Evolutionary conservation across 495 filamentous ascomycete species (phyloP), one percentile per base, ranked within the genome.

Genomic region (Cercophora sp.): DNA sequence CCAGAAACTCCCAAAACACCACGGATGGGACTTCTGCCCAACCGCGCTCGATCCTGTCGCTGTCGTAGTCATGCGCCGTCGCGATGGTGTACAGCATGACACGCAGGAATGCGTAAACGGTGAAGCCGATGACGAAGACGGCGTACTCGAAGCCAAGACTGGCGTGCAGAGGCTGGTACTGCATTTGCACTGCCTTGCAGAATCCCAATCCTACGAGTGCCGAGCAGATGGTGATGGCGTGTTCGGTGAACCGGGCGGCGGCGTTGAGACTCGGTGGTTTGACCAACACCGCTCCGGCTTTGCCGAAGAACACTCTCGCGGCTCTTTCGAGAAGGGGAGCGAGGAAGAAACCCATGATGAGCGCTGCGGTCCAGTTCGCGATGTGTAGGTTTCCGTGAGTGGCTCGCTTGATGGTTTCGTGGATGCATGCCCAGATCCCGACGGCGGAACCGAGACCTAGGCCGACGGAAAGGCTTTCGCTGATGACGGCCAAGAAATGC

Each of bases 321-420:
- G 10, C 16, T 5, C 20, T 48, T n/a, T 48, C 45, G 19, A 48
- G 13, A 11, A 48, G 2, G 2, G 45, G 45, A 5, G 45, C 31
- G 20, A 48, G 31, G 31, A 48, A 6, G 45, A 48, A 48, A 31
- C 45, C 45, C 45, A 48, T 48, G 27, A 48, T 5, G 27, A 35
- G 1, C 16, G 16, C 45, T 18, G 45, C 31, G 2, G 31, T 13
- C 45, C 45, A 48, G 27, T 36, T 36, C 13, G 18, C 16, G 18
- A 48, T 32, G 45, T 48, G 45, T 11, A 20, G 16, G 10, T 25
- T 20, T 8, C 2, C 18, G 15, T 18, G 11, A 9, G 42, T 45
- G 22, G 42, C 24, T 13, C 8, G 9, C 6, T 31, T 32, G 44
- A 48, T 11, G 27, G 24, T 18, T 19, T 31, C 24, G 24, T 48